These are phyloP conservation scores for Arthrobotrys sinensis DNA, from an alignment of 2,329 filamentous ascomycete species.

Conservation along the genomic window DNA sequence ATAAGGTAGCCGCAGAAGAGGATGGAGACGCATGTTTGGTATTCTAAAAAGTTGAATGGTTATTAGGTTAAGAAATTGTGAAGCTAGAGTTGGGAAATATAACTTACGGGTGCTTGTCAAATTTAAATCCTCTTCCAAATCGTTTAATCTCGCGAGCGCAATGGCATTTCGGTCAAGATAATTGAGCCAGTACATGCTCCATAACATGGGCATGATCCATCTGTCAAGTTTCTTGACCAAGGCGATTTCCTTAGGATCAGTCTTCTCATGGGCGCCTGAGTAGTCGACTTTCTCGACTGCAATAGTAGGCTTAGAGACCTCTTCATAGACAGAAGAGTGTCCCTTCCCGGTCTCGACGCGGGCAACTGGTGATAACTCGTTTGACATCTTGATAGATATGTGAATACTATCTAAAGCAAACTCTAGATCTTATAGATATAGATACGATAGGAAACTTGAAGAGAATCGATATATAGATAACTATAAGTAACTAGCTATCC, in stretches of 20 bases:
- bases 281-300: slow-evolving; percentile 65
- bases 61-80: background rate
- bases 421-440: background rate
- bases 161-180: slow-evolving; percentile 71
- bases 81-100: background rate
- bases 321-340: slow-evolving; percentile 12
- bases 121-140: slow-evolving; percentile 69
- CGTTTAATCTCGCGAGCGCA: slow-evolving; percentile 69
- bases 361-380: slow-evolving; percentile 4
- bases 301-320: slow-evolving; percentile 6
- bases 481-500: slow-evolving; percentile 10
- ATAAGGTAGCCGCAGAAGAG: slow-evolving; percentile 66
- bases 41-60: slow-evolving; percentile 64
- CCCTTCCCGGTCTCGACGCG: slow-evolving; percentile 30
- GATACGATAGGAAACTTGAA: slow-evolving; percentile 6
- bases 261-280: slow-evolving; percentile 68
- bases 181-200: slow-evolving; percentile 70
- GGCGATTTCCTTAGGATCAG: slow-evolving; percentile 67
- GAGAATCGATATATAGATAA: slow-evolving; percentile 7
- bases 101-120: slow-evolving; percentile 66
- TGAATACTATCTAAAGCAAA: slow-evolving; percentile 1
- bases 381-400: slow-evolving; percentile 27
- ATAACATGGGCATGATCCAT: slow-evolving; percentile 67
- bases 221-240: slow-evolving; percentile 67
- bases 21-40: slow-evolving; percentile 69